Evolutionary conservation across 164 flowering plant species (phyloP).

Genomic region (Platanus orientalis): DNA sequence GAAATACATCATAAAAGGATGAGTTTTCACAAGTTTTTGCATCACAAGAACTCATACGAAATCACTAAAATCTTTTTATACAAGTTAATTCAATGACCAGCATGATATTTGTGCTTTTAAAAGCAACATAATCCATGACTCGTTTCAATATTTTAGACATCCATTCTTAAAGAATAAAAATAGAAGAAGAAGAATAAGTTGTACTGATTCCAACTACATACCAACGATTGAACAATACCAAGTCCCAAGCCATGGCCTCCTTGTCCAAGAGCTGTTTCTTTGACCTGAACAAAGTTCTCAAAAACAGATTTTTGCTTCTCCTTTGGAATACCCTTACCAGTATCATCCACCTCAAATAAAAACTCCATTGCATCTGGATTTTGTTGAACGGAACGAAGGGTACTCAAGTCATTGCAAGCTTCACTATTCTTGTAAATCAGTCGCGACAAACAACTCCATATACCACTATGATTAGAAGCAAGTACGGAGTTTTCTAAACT

Average conservation of each 20-base stretch:
- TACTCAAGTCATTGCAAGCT: constrained; percentile 11
- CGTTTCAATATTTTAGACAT: background rate
- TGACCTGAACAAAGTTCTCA: constrained; percentile 86
- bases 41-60: no score
- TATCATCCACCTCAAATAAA: constrained; percentile 72
- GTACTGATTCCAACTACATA: no score
- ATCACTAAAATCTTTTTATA: background rate
- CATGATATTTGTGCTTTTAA: background rate
- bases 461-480: constrained; percentile 11
- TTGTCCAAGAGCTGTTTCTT: constrained; percentile 45
- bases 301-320: constrained; percentile 66
- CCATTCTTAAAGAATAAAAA: no score
- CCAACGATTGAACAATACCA: constrained; percentile 85
- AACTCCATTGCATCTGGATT: constrained; percentile 46
- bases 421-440: constrained; percentile 13
- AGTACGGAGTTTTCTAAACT: constrained; percentile 24
- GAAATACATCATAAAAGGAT: no score
- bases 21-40: no score
- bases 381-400: constrained; percentile 11
- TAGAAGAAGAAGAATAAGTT: no score
- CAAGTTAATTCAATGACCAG: background rate
- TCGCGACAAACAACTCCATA: constrained; percentile 8
- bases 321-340: constrained; percentile 83
- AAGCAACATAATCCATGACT: background rate
- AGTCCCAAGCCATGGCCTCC: constrained; percentile 91